Percentiles rank a stretch among this genome's conserved stretches.
Evolutionary conservation across 169 alveolate species (phyloP).

Genomic region (Cryptosporidium canis): DNA sequence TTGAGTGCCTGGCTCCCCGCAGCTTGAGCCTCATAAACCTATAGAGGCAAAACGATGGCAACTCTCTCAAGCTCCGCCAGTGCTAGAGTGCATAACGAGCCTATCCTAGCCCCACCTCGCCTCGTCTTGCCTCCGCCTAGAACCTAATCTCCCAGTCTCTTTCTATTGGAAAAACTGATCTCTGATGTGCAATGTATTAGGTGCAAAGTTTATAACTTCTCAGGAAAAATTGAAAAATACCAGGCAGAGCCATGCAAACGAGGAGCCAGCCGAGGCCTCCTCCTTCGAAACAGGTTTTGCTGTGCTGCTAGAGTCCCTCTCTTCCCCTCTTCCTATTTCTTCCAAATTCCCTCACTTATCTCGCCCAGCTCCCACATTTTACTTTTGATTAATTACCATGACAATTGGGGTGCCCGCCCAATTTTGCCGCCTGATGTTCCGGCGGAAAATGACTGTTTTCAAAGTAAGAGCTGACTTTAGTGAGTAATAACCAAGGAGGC

Average conservation of each 20-base stretch:
- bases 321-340: background rate
- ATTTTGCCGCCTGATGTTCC: background rate
- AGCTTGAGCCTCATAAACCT: background rate
- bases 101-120: background rate
- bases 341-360: background rate
- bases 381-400: background rate
- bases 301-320: background rate
- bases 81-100: background rate
- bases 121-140: background rate
- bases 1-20: background rate
- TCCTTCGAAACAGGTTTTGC: background rate
- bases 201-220: background rate
- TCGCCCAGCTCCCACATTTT: background rate
- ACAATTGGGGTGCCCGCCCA: background rate
- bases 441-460: background rate
- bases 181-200: background rate
- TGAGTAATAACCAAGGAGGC: background rate
- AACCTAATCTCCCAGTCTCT: too few species aligned
- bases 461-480: background rate
- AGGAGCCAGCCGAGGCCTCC: background rate
- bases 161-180: background rate
- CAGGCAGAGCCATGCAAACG: background rate
- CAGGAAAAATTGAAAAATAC: background rate
- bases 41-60: background rate
- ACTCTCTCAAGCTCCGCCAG: background rate